Evolutionary conservation across 2,329 filamentous ascomycete genomes (phyloP), one percentile per base, ranked within the genome.

Genomic region (Verticillium longisporum): DNA sequence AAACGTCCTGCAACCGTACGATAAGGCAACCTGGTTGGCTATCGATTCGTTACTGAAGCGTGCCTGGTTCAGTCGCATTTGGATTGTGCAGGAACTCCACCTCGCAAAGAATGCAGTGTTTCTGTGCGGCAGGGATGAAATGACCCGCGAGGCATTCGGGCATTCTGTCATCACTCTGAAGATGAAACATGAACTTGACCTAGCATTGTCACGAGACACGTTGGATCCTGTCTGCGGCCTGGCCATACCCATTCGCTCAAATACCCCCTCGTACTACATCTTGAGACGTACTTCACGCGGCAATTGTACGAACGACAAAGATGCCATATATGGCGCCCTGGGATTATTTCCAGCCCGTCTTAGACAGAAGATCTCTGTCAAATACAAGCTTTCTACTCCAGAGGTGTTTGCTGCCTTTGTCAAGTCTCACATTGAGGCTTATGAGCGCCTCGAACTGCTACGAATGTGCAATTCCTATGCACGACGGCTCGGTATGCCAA

Each of bases 81-180:
- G 61, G 61, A 60, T 62, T 13, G 11, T 61, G 11, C 61, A 62
- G 15, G 61, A 62, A 34, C 26, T 61, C 1, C 53, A 54, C 0
- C 41, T 60, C 11, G 61, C 58, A 18, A 14, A 6, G 3, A n/a
- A 54, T n/a, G 34, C 15, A 26, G 31, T 54, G n/a, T 10, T 56
- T 61, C 50, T 65, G 15, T 57, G 55, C 33, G 55, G 55, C 32
- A 18, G 13, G 26, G 55, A 57, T 10, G 34, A 36, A n/a, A 57
- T 57, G 38, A 11, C 6, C 6, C 38, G 38, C 13, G 15, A 41
- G 14, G 6, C 13, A 6, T 41, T 41, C 38, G 38, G 38, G 2
- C 38, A 41, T 15, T 11, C 38, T n/a, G 38, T 41, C 6, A n/a
- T n/a, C 38, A 15, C 38, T 15, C 38, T 41, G 38, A 14, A 41